These are phyloP conservation scores for Leucocoprinus leucothites DNA, from an alignment of 768 basidiomycete genomes.

Conservation along the genomic window DNA sequence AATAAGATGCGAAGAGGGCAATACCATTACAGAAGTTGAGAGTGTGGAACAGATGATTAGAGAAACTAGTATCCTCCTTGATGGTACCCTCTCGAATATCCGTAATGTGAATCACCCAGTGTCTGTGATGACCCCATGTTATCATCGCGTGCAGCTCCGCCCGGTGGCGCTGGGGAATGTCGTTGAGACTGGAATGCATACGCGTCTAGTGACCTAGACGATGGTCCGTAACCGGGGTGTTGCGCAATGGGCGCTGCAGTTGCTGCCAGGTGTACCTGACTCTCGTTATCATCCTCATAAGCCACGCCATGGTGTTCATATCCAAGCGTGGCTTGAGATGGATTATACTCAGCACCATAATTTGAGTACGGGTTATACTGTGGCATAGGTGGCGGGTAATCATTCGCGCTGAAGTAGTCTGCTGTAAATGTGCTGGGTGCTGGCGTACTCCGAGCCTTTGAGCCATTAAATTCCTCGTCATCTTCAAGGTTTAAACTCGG, in stretches of 20 bases:
- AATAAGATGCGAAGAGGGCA: not conserved
- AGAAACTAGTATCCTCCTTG: not conserved
- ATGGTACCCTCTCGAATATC: conserved; percentile 1
- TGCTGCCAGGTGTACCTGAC: conserved; percentile 54
- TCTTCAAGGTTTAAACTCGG: conserved; percentile 90
- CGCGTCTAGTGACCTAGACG: conserved; percentile 10
- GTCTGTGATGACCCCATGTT: conserved; percentile 3
- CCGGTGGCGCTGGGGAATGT: conserved; percentile 16
- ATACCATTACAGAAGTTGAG: not conserved
- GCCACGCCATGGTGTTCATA: conserved; percentile 42
- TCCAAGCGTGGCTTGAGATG: conserved; percentile 52
- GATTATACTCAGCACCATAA: conserved; percentile 55
- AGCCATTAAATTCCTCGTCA: conserved; percentile 58
- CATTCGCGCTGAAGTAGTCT: conserved; percentile 45
- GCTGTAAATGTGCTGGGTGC: conserved; percentile 54
- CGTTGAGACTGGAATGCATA: conserved; percentile 12
- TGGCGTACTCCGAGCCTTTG: conserved; percentile 47
- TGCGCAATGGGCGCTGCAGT: conserved; percentile 55
- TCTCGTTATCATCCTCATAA: conserved; percentile 68
- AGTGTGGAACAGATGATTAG: not conserved
- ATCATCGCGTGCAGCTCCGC: conserved; percentile 36
- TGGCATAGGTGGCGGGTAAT: conserved; percentile 74
- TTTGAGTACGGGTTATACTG: conserved; percentile 69
- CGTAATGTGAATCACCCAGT: conserved; percentile 3
- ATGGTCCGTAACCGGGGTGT: not conserved